Conservation (phyloP, 179 eudicot species). For the Sideroxylon spinosum region DNA sequence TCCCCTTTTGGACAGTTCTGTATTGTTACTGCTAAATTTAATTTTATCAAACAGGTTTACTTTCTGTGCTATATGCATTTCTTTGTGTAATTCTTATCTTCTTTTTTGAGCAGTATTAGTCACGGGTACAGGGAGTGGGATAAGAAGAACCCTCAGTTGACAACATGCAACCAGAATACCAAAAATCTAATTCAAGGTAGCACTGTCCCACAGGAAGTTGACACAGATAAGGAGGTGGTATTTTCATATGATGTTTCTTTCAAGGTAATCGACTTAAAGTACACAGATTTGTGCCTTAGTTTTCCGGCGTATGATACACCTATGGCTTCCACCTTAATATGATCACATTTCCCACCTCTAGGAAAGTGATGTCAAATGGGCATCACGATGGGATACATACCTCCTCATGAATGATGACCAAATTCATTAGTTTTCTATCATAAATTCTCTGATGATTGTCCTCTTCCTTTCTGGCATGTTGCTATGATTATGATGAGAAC, state of each 20-base stretch:
- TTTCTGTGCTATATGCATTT: not conserved
- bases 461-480: slow-evolving; percentile 62
- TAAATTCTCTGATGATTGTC: slow-evolving; percentile 53
- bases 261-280: slow-evolving; percentile 24
- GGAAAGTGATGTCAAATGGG: slow-evolving; percentile 62
- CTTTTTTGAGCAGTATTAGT: slow-evolving; percentile 31
- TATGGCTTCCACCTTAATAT: not conserved
- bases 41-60: slow-evolving; percentile 1
- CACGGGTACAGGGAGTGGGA: slow-evolving; percentile 60
- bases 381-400: slow-evolving; percentile 63
- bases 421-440: slow-evolving; percentile 56
- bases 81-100: not conserved
- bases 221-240: slow-evolving; percentile 36
- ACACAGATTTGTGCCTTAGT: not conserved
- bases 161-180: slow-evolving; percentile 51
- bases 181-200: slow-evolving; percentile 40
- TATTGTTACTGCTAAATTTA: no score
- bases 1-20: not conserved
- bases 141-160: slow-evolving; percentile 54
- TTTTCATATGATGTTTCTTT: slow-evolving; percentile 56
- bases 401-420: slow-evolving; percentile 59
- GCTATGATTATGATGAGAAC: slow-evolving; percentile 64
- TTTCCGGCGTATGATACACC: not conserved
- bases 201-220: slow-evolving; percentile 50
- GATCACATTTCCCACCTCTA: not conserved